Conservation (phyloP, 306 rosid genomes). For the Trifolium subterraneum region DNA sequence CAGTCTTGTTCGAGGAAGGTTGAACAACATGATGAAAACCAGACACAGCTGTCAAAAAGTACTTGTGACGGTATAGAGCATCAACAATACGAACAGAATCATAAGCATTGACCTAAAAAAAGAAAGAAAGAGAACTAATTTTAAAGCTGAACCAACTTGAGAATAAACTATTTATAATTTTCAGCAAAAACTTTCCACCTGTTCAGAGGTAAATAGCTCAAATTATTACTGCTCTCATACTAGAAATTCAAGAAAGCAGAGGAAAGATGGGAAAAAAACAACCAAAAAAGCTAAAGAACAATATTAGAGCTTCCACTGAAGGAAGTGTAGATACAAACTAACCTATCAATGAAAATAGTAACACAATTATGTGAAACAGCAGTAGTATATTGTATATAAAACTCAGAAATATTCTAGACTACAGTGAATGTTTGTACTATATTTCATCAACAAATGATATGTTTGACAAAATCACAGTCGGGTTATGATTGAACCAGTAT, state of each 20-base stretch:
- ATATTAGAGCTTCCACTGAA: neutral
- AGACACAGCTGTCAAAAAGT: constrained; percentile 65
- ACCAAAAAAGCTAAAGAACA: neutral
- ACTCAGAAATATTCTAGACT: constrained; percentile 22
- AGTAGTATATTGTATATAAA: constrained; percentile 22
- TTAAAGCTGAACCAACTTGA: constrained; percentile 30
- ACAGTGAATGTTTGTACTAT: neutral
- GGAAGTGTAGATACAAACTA: constrained; percentile 16
- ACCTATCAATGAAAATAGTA: constrained; percentile 7
- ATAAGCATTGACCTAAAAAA: constrained; percentile 83
- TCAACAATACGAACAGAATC: constrained; percentile 73
- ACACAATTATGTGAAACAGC: constrained; percentile 3
- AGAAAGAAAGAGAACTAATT: constrained; percentile 13
- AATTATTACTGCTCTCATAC: neutral
- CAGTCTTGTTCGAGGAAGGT: constrained; percentile 51
- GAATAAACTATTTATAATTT: constrained; percentile 19
- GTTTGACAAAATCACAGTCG: constrained; percentile 3
- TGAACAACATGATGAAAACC: constrained; percentile 48
- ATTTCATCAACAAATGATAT: constrained; percentile 9
- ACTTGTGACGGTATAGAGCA: constrained; percentile 73
- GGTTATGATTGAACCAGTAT: neutral
- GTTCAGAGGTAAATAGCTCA: constrained; percentile 25
- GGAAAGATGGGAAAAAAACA: neutral
- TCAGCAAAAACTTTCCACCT: constrained; percentile 3
- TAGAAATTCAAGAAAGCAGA: constrained; percentile 8